A percentile compares a stretch with the other conserved stretches of the same genome.
Evolutionary conservation across 202 grass and related monocot genomes (phyloP).

Genomic region (Hordeum pubiflorum): DNA sequence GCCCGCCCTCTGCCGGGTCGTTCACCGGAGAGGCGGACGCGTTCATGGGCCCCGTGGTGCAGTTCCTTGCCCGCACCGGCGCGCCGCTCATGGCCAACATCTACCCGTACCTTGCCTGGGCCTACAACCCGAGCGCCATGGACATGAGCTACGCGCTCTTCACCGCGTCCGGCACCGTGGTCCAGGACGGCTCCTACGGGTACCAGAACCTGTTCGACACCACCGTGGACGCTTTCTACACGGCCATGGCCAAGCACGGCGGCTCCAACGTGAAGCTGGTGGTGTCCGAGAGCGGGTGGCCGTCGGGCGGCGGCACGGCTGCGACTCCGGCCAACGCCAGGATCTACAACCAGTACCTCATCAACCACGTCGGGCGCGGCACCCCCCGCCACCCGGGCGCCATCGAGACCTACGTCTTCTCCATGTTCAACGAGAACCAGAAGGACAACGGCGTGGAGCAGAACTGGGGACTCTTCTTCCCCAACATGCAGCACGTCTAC

Average conservation of each 20-base stretch:
- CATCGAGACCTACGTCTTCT: constrained; percentile 58
- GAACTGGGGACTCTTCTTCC: constrained; percentile 72
- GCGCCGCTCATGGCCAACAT: constrained; percentile 62
- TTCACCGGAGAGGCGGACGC: constrained; percentile 43
- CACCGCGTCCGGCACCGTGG: constrained; percentile 42
- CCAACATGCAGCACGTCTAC: constrained; percentile 49
- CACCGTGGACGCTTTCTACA: constrained; percentile 58
- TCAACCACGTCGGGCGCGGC: constrained; percentile 39
- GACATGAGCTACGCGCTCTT: constrained; percentile 57
- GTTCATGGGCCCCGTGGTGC: constrained; percentile 36
- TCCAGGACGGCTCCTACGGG: constrained; percentile 46
- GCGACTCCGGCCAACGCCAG: constrained; percentile 29
- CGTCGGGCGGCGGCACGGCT: constrained; percentile 34
- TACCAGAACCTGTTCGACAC: constrained; percentile 83
- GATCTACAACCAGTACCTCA: constrained; percentile 60
- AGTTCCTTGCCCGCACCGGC: constrained; percentile 34
- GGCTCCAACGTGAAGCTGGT: constrained; percentile 29
- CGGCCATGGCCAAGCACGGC: constrained; percentile 42
- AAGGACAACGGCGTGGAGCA: constrained; percentile 51
- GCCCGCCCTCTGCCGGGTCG: constrained; percentile 40
- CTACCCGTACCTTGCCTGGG: constrained; percentile 56
- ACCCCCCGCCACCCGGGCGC: constrained; percentile 40
- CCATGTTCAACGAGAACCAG: constrained; percentile 76
- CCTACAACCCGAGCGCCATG: constrained; percentile 29
- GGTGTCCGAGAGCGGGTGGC: constrained; percentile 71